phyloP scores from a whole-genome alignment of 2,329 filamentous ascomycete species.

The Cryphonectria parasitica region DNA sequence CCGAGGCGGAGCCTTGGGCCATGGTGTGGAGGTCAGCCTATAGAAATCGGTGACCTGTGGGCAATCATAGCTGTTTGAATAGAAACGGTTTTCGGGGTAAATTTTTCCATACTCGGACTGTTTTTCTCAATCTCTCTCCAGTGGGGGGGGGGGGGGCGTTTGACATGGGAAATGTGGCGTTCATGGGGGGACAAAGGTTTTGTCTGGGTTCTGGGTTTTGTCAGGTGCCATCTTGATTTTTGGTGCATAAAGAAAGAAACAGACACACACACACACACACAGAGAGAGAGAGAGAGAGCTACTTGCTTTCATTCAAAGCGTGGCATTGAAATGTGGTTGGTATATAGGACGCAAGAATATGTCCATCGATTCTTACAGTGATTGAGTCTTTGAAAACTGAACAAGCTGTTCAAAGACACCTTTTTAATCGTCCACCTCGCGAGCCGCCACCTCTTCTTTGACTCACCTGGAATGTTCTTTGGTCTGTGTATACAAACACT shows the following conservation, averaged over 20 bases:
- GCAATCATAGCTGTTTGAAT: background rate
- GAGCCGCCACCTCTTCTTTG: background rate
- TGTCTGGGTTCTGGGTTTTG: background rate
- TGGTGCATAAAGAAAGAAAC: background rate
- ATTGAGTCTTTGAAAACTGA: background rate
- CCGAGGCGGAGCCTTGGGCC: conserved; percentile 64
- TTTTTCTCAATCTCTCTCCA: background rate
- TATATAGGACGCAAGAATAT: background rate
- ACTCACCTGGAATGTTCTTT: background rate
- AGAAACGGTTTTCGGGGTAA: background rate
- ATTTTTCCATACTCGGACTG: background rate
- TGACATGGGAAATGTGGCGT: conserved; percentile 5
- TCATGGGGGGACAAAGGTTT: background rate
- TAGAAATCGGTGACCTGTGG: conserved; percentile 48
- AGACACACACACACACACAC: too few species aligned
- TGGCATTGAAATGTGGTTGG: background rate
- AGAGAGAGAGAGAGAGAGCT: background rate
- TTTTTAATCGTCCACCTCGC: background rate
- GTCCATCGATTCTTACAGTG: background rate
- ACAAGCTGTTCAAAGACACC: background rate
- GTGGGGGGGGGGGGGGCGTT: background rate
- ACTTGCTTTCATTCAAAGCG: background rate
- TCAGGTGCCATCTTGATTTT: background rate
- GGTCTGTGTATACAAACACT: background rate
- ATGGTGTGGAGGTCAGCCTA: conserved; percentile 52